A percentile compares a stretch with the other conserved stretches of the same genome.
Evolutionary conservation across 371 early-diverging fungal genomes (phyloP).

Genomic region (Mucor lusitanicus): DNA sequence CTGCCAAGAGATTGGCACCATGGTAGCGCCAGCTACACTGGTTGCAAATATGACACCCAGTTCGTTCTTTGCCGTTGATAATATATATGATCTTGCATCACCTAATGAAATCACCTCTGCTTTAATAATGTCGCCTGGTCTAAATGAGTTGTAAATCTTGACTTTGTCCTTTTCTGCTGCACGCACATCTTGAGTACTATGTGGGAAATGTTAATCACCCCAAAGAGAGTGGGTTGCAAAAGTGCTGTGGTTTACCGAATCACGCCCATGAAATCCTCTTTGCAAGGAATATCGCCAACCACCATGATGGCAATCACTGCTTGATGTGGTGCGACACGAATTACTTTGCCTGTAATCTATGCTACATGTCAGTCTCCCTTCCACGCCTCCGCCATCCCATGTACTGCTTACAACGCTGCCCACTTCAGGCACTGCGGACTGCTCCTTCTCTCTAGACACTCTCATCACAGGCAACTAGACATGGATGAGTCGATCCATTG

Average conservation of each 20-base stretch:
- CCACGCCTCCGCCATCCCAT: neutral
- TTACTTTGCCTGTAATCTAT: conserved; percentile 79
- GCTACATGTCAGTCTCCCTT: neutral
- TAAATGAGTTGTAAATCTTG: conserved; percentile 85
- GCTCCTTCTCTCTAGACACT: conserved; percentile 71
- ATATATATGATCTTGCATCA: conserved; percentile 85
- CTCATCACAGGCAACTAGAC: conserved; percentile 56
- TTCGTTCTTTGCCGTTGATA: conserved; percentile 94
- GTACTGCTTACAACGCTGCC: conserved; percentile 68
- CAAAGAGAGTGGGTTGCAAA: neutral
- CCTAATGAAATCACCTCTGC: conserved; percentile 92
- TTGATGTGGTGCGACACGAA: conserved; percentile 81
- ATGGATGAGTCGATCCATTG: neutral
- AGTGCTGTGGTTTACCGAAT: conserved; percentile 61
- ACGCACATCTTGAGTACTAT: conserved; percentile 86
- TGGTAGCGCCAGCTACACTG: conserved; percentile 84
- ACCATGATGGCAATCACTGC: conserved; percentile 91
- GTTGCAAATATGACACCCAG: conserved; percentile 93
- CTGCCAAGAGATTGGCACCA: conserved; percentile 97
- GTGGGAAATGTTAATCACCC: neutral
- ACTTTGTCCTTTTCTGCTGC: conserved; percentile 94
- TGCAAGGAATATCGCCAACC: conserved; percentile 81
- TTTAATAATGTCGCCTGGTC: conserved; percentile 94
- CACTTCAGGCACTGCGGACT: conserved; percentile 83
- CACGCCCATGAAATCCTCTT: conserved; percentile 91